Evolutionary conservation across 2,329 filamentous ascomycete species (phyloP), one percentile per base, ranked within the genome.

Genomic region (Leptographium radiaticola): DNA sequence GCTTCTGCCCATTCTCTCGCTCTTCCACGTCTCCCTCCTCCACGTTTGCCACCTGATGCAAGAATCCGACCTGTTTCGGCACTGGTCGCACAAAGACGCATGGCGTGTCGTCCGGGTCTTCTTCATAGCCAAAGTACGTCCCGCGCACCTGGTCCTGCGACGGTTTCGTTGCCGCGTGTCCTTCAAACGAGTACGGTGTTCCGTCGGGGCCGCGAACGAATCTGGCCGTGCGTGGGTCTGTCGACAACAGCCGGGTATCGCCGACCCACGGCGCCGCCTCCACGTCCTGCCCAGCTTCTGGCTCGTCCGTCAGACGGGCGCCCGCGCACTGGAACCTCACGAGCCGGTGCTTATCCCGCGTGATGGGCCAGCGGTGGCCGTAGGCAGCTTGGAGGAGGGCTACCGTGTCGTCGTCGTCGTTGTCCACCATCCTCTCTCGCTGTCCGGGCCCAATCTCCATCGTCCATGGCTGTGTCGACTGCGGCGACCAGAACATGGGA

Each of bases 21-120:
- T 47, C 44, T 10, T n/a, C 25, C 13, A 33, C 30, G 13, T 31
- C 44, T 6, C 10, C 48, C 5, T 36, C 36, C 1, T 47, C 30
- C 3, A 63, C 47, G 3, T 66, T 40, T 13, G 0, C 34, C 6
- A 50, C 60, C 2, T 52, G 64, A 57, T 83, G 79, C 6, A 87
- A 70, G 49, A 83, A 81, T 60, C 86, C 81, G 4, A 70, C 68
- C 45, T 80, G 72, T 53, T 72, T 76, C 0, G 80, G 75, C 64
- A 79, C 79, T 44, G 65, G 71, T 18, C 60, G 65, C 0, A 81
- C 61, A 2, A 67, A 66, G 2, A 83, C 56, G 60, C 81, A 80
- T 0, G 75, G 69, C 0, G 64, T 65, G n/a, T 79, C 66, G 2
- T 64, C 61, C 0, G 73, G 71, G 0, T 68, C 67, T 0, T 70